phyloP scores from a whole-genome alignment of 352 stramenopile species.

The Phytophthora capsici region DNA sequence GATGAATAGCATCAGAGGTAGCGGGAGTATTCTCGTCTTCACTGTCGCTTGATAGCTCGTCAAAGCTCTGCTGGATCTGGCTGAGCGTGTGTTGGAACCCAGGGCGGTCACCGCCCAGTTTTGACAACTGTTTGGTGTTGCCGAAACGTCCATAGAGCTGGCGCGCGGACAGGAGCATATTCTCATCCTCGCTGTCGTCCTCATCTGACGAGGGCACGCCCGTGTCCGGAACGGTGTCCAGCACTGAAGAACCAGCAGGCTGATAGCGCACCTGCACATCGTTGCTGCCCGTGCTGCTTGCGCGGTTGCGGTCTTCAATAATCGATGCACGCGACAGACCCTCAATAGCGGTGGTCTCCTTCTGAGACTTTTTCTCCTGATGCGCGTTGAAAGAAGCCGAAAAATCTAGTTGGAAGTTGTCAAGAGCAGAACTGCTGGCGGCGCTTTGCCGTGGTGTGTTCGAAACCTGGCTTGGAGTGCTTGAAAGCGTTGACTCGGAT shows the following conservation, averaged over 20 bases:
- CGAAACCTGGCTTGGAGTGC: constrained; percentile 13
- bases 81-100: constrained; percentile 63
- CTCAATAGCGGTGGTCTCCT: constrained; percentile 3
- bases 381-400: constrained; percentile 35
- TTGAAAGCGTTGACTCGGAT: background rate
- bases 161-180: constrained; percentile 45
- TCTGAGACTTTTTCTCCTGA: constrained; percentile 21
- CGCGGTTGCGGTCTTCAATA: constrained; percentile 24
- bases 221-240: constrained; percentile 27
- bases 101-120: constrained; percentile 42
- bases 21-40: constrained; percentile 20
- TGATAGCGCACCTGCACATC: constrained; percentile 34
- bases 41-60: constrained; percentile 64
- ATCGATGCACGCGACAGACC: background rate
- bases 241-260: constrained; percentile 37
- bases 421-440: constrained; percentile 21
- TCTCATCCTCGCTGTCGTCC: constrained; percentile 50
- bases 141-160: constrained; percentile 52
- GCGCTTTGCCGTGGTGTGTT: constrained; percentile 29
- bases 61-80: constrained; percentile 66
- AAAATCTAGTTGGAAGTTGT: constrained; percentile 42
- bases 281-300: constrained; percentile 27
- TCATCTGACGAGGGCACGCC: constrained; percentile 24
- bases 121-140: constrained; percentile 56
- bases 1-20: constrained; percentile 9